A percentile compares a stretch with the other conserved stretches of the same genome.
These are phyloP conservation scores for Cochlearia excelsa DNA, from an alignment of 345 rosid species.

Conservation along the genomic window DNA sequence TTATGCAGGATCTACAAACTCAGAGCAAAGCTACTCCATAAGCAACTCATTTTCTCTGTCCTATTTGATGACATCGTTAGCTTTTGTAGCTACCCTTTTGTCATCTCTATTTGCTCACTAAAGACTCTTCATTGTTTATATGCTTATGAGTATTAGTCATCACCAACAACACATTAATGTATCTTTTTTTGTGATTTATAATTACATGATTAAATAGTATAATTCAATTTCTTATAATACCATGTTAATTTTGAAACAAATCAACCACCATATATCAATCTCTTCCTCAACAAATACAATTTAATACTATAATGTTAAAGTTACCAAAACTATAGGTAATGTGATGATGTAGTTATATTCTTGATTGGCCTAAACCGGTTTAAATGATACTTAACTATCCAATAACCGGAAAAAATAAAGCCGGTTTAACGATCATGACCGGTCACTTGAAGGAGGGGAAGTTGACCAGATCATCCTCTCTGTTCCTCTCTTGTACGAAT, in stretches of 20 bases:
- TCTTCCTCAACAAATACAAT: too few relatives aligned
- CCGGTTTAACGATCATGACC: not conserved
- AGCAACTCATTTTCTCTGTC: conserved; percentile 14
- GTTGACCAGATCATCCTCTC: conserved; percentile 30
- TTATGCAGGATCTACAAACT: conserved; percentile 27
- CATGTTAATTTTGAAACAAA: not conserved
- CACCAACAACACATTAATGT: conserved; percentile 3
- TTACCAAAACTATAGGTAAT: not conserved
- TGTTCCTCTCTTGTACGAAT: not conserved
- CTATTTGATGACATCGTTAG: conserved; percentile 29
- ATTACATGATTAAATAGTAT: not conserved
- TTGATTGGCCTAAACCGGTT: conserved; percentile 18
- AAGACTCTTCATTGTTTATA: not conserved
- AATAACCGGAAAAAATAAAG: not conserved
- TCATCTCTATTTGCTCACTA: conserved; percentile 16
- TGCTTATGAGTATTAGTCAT: not conserved
- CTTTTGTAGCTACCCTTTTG: conserved; percentile 10
- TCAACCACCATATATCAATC: too few relatives aligned
- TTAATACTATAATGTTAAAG: too few relatives aligned
- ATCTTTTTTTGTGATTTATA: not conserved
- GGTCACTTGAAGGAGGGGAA: not conserved
- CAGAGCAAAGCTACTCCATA: conserved; percentile 22
- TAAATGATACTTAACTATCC: not conserved
- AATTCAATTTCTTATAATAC: not conserved
- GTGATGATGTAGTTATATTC: not conserved